Conservation (phyloP, 208 protist species). For the Leishmania arabica region DNA sequence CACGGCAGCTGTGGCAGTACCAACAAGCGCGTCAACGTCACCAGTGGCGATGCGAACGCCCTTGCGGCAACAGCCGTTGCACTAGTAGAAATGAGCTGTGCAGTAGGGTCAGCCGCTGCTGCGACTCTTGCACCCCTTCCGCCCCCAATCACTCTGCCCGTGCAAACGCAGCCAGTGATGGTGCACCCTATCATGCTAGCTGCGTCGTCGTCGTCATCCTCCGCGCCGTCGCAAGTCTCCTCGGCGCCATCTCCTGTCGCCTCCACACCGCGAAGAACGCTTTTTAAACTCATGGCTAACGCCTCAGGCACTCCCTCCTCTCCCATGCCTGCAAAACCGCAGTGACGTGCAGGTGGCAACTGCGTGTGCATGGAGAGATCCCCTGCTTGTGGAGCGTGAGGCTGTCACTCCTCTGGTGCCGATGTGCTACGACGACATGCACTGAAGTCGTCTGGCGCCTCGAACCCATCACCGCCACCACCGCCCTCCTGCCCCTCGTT, state of each 20-base stretch:
- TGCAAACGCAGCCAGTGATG: not conserved
- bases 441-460: not conserved
- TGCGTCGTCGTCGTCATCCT: slow-evolving; percentile 5
- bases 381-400: not conserved
- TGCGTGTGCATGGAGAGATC: not conserved
- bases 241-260: not conserved
- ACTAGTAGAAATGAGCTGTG: not conserved
- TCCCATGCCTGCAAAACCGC: not conserved
- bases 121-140: not conserved
- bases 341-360: not conserved
- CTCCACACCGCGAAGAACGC: slow-evolving; percentile 15
- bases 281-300: slow-evolving; percentile 25
- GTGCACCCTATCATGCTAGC: slow-evolving; percentile 1
- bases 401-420: not conserved
- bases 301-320: not conserved
- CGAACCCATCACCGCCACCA: not conserved
- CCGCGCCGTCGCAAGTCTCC: not conserved
- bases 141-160: too few relatives aligned
- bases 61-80: not conserved
- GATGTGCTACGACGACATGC: not conserved
- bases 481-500: not conserved
- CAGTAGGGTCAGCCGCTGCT: not conserved
- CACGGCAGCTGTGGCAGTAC: not conserved
- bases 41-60: not conserved
- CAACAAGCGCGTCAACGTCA: not conserved